These are phyloP conservation scores for Blastomyces emzantsi DNA, from an alignment of 2,329 filamentous ascomycete genomes.

Conservation along the genomic window DNA sequence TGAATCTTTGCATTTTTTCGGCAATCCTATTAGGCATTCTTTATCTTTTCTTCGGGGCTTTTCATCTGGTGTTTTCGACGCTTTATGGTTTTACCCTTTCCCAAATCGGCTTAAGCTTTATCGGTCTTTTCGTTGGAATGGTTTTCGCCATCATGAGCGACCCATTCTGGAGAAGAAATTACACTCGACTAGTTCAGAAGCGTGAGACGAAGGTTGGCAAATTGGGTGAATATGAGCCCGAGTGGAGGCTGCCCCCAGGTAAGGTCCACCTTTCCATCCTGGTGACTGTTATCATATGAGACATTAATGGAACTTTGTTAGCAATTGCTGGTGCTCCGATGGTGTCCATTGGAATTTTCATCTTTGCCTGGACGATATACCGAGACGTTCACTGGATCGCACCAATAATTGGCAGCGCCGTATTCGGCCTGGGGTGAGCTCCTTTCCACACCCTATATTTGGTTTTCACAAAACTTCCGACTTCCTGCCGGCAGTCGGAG, in stretches of 20 bases:
- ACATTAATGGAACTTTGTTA: constrained; percentile 13
- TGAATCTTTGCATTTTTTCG: constrained; percentile 71
- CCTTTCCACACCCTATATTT: constrained; percentile 10
- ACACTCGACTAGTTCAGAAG: constrained; percentile 34
- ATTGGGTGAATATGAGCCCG: constrained; percentile 59
- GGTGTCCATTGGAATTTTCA: constrained; percentile 73
- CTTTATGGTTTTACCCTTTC: constrained; percentile 70
- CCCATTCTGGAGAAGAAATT: constrained; percentile 40
- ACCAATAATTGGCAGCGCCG: constrained; percentile 60
- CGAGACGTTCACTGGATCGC: constrained; percentile 63
- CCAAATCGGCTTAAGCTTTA: constrained; percentile 70
- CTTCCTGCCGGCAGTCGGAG: background rate
- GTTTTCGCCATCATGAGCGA: constrained; percentile 37
- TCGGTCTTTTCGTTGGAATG: constrained; percentile 46
- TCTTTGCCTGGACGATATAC: constrained; percentile 81
- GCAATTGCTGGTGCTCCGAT: constrained; percentile 64
- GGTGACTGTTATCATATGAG: background rate
- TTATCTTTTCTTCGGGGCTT: constrained; percentile 87
- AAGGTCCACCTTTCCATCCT: constrained; percentile 29
- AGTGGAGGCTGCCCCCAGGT: constrained; percentile 70
- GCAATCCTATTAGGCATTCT: constrained; percentile 79
- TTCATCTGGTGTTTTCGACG: constrained; percentile 65
- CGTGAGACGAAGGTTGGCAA: constrained; percentile 27
- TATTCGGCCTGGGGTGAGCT: constrained; percentile 63
- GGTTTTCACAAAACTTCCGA: background rate